Percentiles rank a stretch among this genome's conserved stretches.
Evolutionary conservation across 2,329 filamentous ascomycete genomes (phyloP).

Genomic region (Penicillium polonicum): DNA sequence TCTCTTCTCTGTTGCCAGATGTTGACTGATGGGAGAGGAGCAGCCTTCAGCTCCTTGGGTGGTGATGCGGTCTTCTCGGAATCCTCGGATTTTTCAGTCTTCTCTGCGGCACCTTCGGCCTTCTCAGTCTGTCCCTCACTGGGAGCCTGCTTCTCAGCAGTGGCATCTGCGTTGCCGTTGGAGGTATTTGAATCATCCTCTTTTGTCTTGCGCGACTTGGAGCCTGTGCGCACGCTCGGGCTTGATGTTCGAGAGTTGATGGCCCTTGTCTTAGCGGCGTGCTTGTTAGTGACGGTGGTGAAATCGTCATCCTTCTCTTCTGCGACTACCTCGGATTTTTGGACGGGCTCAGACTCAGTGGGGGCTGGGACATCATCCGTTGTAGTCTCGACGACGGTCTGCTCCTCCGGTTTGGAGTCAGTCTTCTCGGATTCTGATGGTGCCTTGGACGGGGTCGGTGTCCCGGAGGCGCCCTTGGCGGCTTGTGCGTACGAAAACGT

Average conservation of each 20-base stretch:
- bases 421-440: conserved; percentile 30
- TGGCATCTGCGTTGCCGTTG: conserved; percentile 61
- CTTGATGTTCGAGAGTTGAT: conserved; percentile 49
- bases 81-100: conserved; percentile 45
- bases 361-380: conserved; percentile 29
- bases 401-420: conserved; percentile 33
- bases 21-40: conserved; percentile 80
- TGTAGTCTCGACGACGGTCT: conserved; percentile 26
- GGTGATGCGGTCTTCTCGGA: conserved; percentile 56
- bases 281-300: conserved; percentile 29
- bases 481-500: conserved; percentile 94
- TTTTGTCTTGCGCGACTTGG: conserved; percentile 55
- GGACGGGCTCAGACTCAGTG: conserved; percentile 49
- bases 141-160: conserved; percentile 54
- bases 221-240: conserved; percentile 52
- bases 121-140: conserved; percentile 40
- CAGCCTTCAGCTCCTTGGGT: conserved; percentile 68
- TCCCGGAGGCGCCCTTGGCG: conserved; percentile 71
- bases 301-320: conserved; percentile 38
- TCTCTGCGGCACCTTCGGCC: conserved; percentile 58
- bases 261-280: conserved; percentile 30
- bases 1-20: conserved; percentile 80
- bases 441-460: conserved; percentile 46
- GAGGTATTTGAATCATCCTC: conserved; percentile 62
- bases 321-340: conserved; percentile 41